Conservation (phyloP, 768 basidiomycete genomes). For the Daedaleopsis nitida region DNA sequence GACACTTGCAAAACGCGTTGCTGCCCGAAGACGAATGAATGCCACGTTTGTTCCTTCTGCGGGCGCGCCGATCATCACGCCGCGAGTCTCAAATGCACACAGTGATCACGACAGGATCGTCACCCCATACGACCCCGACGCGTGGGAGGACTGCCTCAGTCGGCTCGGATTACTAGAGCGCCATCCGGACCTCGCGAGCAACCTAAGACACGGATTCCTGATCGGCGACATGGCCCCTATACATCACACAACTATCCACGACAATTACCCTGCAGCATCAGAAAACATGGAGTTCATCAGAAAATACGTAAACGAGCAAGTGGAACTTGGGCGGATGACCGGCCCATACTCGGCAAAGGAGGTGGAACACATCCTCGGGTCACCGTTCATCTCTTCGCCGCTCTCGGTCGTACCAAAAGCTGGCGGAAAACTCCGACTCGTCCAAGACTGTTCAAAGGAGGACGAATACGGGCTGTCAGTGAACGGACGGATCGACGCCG, state of each 20-base stretch:
- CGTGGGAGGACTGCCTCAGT: neutral
- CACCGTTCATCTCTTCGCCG: constrained; percentile 3
- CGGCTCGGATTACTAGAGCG: neutral
- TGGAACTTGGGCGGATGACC: neutral
- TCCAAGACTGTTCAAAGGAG: constrained; percentile 2
- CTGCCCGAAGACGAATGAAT: neutral
- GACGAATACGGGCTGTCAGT: constrained; percentile 1
- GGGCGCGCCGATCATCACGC: constrained; percentile 7
- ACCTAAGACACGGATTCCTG: neutral
- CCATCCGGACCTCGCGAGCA: neutral
- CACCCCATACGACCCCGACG: neutral
- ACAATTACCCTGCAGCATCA: neutral
- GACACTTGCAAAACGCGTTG: neutral
- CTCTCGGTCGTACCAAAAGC: constrained; percentile 3
- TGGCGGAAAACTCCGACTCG: neutral
- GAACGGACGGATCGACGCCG: neutral
- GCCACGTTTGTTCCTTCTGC: constrained; percentile 8
- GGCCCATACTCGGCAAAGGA: neutral
- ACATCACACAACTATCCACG: neutral
- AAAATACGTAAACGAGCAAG: neutral
- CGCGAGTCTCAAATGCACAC: neutral
- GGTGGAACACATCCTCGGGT: constrained; percentile 1
- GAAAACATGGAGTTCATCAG: constrained; percentile 8
- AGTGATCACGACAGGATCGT: constrained; percentile 10
- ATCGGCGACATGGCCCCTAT: constrained; percentile 6